Evolutionary conservation across 139 green algal species (phyloP).

Genomic region (Chlamydomonas sphaeroides): DNA sequence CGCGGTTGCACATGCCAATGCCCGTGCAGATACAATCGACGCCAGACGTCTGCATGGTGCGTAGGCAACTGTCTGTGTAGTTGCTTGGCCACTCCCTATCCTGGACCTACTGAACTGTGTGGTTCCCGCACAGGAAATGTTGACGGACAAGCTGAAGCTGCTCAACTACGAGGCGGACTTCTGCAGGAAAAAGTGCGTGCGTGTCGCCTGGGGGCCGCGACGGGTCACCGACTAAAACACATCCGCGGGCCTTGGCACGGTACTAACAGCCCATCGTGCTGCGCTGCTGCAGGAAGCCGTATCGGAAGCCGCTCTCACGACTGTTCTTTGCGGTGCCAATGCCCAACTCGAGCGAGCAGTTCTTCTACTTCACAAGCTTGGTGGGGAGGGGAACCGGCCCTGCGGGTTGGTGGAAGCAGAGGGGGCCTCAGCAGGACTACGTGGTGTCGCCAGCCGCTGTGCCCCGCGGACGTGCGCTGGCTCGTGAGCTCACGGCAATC

Average conservation of each 20-base stretch:
- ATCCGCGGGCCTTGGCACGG: no score
- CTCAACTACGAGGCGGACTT: constrained; percentile 83
- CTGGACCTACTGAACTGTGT: not conserved
- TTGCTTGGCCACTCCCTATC: not conserved
- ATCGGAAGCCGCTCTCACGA: constrained; percentile 59
- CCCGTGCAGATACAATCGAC: constrained; percentile 50
- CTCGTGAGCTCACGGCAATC: not conserved
- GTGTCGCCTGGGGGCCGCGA: no score
- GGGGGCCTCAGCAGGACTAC: no score
- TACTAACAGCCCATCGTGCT: not conserved
- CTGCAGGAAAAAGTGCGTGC: constrained; percentile 73
- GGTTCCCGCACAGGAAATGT: constrained; percentile 67
- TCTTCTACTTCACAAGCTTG: constrained; percentile 82
- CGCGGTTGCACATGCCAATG: constrained; percentile 7
- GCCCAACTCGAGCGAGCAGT: constrained; percentile 68
- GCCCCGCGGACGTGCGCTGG: no score
- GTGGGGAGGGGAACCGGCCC: constrained; percentile 27
- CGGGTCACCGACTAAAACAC: no score
- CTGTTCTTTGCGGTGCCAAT: constrained; percentile 69
- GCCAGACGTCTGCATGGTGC: constrained; percentile 64
- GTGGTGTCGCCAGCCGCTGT: no score
- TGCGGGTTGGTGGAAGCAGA: no score
- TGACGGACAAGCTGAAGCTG: constrained; percentile 84
- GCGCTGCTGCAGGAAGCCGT: constrained; percentile 71
- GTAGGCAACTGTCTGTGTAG: not conserved